Evolutionary conservation across 2,329 filamentous ascomycete genomes (phyloP), one percentile per base, ranked within the genome.

Genomic region (Xylariales sp.): DNA sequence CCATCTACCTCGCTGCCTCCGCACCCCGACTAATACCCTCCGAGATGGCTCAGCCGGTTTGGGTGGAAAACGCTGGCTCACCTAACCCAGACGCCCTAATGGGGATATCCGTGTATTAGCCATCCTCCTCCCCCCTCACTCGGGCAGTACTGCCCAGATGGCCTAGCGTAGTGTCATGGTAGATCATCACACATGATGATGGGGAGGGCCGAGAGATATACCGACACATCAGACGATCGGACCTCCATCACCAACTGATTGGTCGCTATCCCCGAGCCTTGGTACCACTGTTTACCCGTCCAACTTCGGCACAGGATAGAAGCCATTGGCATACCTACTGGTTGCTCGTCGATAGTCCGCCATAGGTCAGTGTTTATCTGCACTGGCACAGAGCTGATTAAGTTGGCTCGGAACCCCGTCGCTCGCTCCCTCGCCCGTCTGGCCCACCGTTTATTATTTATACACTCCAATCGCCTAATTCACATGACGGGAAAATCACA

Each of bases 21-120:
- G 32, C 28, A 45, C 43, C 18, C 36, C 8, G 9, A 39, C 23
- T 36, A 36, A 43, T 36, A 41, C 23, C 18, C 45, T 43, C 32
- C 39, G 23, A 23, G 23, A 23, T 23, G 23, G 23, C 23, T 23
- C 23, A 23, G 23, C 23, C 23, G 23, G n/a, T 39, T 39, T 32
- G 16, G 28, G 36, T 55, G 43, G 34, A 50, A 36, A 41, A 23
- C 23, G 23, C 23, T 16, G 9, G 3, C 32, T 53, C 30, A 53
- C 56, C 64, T 56, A 50, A 54, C 49, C 48, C 62, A 55, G 46
- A 30, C n/a, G 34, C 34, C 28, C 41, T 23, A 48, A 58, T 62
- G 62, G 48, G 41, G 52, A 58, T 28, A 34, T 53, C n/a, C 36
- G n/a, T 62, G 59, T 64, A 58, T 58, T 34, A 52, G 49, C 43